Evolutionary conservation across 257 asterid genomes (phyloP).

Genomic region (Solanum gandarillasii): DNA sequence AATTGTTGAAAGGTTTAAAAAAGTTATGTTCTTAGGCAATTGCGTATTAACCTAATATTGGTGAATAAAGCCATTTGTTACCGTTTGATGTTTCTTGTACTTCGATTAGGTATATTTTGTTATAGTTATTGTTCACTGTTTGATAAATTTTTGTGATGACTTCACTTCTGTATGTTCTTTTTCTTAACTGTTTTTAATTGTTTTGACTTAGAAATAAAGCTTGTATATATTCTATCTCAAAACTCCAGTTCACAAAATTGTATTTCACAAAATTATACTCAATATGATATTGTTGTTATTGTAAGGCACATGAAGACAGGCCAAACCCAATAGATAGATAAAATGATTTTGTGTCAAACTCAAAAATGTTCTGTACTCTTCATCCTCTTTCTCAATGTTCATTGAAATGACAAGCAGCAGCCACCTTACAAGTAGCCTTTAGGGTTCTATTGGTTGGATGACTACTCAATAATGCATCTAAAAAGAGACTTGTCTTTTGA

Average conservation of each 20-base stretch:
- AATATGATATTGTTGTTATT: too few species aligned
- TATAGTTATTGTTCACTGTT: too few species aligned
- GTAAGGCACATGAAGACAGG: not conserved
- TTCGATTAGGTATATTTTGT: too few species aligned
- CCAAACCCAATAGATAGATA: not conserved
- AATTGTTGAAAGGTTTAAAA: not conserved
- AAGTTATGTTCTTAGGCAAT: not conserved
- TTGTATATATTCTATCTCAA: too few species aligned
- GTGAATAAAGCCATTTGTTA: not conserved
- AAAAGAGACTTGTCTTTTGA: not conserved
- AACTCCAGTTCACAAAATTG: too few species aligned
- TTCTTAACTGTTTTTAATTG: too few species aligned
- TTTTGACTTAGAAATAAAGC: too few species aligned
- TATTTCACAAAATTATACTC: too few species aligned
- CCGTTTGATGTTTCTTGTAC: too few species aligned
- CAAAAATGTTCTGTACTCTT: not conserved
- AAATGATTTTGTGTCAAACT: not conserved
- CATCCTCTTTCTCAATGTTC: not conserved
- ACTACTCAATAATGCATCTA: not conserved
- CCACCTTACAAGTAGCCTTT: not conserved
- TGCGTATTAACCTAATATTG: not conserved
- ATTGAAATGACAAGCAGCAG: not conserved
- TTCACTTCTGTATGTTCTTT: fast-evolving
- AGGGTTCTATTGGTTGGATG: not conserved
- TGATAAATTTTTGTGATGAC: too few species aligned